These are phyloP conservation scores for Saccharomyces uvarum DNA, from an alignment of 1,139 yeast species.

Conservation along the genomic window DNA sequence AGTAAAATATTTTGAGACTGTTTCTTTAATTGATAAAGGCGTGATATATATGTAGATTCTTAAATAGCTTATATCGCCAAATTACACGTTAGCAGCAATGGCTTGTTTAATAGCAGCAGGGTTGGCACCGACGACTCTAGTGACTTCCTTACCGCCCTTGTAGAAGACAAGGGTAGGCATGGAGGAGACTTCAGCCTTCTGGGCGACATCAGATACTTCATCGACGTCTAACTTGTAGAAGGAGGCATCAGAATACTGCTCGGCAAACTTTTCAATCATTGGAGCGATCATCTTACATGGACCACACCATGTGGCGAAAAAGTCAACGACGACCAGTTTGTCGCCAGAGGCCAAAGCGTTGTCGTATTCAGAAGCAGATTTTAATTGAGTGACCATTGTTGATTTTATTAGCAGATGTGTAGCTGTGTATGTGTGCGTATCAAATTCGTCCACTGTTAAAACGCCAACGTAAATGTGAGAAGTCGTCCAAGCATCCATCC, in stretches of 20 bases:
- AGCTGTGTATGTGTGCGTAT: conserved; percentile 5
- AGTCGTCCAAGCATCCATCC: background rate
- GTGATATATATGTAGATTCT: background rate
- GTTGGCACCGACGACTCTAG: conserved; percentile 80
- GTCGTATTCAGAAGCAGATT: conserved; percentile 52
- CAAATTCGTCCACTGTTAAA: background rate
- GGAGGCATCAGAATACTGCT: conserved; percentile 48
- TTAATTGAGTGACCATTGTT: conserved; percentile 40
- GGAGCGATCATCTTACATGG: conserved; percentile 96
- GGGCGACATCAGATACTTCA: conserved; percentile 64
- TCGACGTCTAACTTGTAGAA: conserved; percentile 87
- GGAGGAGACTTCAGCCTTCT: conserved; percentile 64
- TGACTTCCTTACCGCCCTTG: conserved; percentile 66
- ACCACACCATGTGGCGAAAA: conserved; percentile 95
- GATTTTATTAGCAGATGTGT: conserved; percentile 4
- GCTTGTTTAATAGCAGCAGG: conserved; percentile 72
- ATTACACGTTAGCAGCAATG: conserved; percentile 48
- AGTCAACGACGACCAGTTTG: conserved; percentile 79
- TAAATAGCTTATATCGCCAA: conserved; percentile 4
- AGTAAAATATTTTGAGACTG: background rate
- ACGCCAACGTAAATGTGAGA: background rate
- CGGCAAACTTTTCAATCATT: conserved; percentile 66
- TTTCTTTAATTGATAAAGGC: background rate
- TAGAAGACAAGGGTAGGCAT: conserved; percentile 85
- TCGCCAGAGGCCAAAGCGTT: conserved; percentile 45